Evolutionary conservation across 768 basidiomycete genomes (phyloP).

Genomic region (Pholiota conissans): DNA sequence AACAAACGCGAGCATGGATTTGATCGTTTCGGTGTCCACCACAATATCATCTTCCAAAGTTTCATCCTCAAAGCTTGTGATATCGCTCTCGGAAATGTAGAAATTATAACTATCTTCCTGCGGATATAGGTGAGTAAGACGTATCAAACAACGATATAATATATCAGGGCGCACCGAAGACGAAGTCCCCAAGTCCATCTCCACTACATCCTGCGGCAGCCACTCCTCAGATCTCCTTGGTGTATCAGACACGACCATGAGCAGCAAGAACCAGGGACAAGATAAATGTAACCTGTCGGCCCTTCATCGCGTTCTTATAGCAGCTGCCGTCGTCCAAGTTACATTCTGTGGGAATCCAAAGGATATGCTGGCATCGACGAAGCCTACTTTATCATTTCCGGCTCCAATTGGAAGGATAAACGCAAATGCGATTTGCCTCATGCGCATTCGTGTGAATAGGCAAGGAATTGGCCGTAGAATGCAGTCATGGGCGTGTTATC

Average conservation of each 20-base stretch:
- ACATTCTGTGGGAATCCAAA: neutral
- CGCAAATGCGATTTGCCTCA: neutral
- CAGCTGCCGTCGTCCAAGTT: neutral
- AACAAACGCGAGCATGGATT: conserved; percentile 39
- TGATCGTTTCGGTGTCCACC: neutral
- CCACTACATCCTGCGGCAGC: neutral
- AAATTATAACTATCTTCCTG: neutral
- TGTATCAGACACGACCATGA: neutral
- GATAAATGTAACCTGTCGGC: neutral
- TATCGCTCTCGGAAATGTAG: neutral
- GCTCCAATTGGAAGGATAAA: neutral
- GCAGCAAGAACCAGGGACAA: neutral
- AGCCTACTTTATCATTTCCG: neutral
- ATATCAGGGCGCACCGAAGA: neutral
- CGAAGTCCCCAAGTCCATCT: neutral
- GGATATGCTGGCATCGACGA: neutral
- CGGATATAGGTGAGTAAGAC: neutral
- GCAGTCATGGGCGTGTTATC: neutral
- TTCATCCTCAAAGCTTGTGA: neutral
- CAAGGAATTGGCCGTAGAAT: neutral
- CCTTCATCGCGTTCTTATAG: neutral
- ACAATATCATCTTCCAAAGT: neutral
- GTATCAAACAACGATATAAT: neutral
- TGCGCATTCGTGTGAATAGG: neutral
- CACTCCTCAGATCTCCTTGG: neutral